Base-by-base conservation (phyloP, 306 rosid species). In the Vigna angularis region DNA sequence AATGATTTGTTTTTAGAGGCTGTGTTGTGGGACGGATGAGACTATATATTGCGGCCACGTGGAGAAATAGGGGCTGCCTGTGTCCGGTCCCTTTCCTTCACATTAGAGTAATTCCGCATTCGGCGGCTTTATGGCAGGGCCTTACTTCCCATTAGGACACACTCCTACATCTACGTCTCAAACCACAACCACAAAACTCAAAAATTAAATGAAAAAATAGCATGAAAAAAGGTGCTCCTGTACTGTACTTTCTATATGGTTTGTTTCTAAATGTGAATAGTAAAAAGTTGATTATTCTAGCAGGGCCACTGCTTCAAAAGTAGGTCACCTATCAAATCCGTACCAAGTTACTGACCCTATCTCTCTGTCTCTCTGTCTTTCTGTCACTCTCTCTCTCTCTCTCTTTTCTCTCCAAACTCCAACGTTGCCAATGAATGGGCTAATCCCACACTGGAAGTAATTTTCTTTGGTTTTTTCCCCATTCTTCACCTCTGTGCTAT, bases 81-180 rank as follows among this genome's bases (percentile, higher is more conserved):
- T 71, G 87, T 79, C 74, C 70, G 18, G 85, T 71, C 83, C 47
- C 87, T 73, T 71, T 71, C 77, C 77, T 75, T 58, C 26, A 57
- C 59, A 70, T 73, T 66, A 78, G 77, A 82, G 84, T 51, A 61
- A 59, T 69, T 75, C 83, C 91, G 91, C 85, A 72, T 67, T 90
- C 89, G 51, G 78, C 75, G 96, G 96, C 96, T 88, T 88, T 90
- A 3, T 72, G 8, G 2, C 72, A 65, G 73, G 15, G 49, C 47
- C 81, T 6, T 71, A 77, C 82, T 40, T 40, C 45, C 11, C 75
- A 57, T 71, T 20, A 77, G 61, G 62, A 44, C 75, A 44, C 69
- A 44, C 30, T 30, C 72, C 57, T 66, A 74, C 77, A 50, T 24
- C 26, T 72, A 15, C 45, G 2, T 36, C 40, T 28, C 4, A 28